phyloP scores from a whole-genome alignment of 768 basidiomycete genomes.

The Pilatotrama ljubarskyi region DNA sequence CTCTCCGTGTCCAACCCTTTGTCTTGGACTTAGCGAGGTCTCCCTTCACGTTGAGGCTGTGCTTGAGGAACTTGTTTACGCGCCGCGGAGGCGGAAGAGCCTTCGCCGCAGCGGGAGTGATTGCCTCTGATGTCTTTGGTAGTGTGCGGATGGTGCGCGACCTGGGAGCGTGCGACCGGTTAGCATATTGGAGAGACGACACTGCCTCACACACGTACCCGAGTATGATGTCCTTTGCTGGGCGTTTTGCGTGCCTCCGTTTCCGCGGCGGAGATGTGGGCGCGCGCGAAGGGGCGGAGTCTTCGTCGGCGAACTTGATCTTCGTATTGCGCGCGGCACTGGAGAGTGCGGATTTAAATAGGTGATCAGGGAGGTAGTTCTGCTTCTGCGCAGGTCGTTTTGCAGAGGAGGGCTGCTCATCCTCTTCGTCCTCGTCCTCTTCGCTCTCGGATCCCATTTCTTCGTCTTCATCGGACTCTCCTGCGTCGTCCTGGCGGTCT shows the following conservation, averaged over 20 bases:
- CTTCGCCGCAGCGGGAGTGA: slow-evolving; percentile 38
- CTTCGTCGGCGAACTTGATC: slow-evolving; percentile 14
- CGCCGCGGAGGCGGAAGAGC: slow-evolving; percentile 47
- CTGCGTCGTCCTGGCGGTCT: slow-evolving; percentile 19
- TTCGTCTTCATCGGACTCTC: slow-evolving; percentile 22
- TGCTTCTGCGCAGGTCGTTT: slow-evolving; percentile 26
- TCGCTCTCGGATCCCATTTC: slow-evolving; percentile 17
- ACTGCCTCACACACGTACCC: slow-evolving; percentile 44
- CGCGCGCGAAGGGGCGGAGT: slow-evolving; percentile 26
- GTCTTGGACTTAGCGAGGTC: slow-evolving; percentile 37
- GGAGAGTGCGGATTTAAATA: slow-evolving; percentile 60
- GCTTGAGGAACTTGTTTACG: slow-evolving; percentile 52
- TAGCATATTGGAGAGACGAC: not conserved
- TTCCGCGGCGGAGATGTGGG: slow-evolving; percentile 26
- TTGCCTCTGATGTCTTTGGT: slow-evolving; percentile 26
- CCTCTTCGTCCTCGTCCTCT: slow-evolving; percentile 20
- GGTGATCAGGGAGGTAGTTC: slow-evolving; percentile 64
- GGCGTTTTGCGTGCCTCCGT: slow-evolving; percentile 28
- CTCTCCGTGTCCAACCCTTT: slow-evolving; percentile 57
- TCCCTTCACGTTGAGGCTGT: slow-evolving; percentile 50
- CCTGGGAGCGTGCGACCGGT: slow-evolving; percentile 24
- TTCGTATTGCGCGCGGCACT: slow-evolving; percentile 22
- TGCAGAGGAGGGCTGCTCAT: slow-evolving; percentile 9
- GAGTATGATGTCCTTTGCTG: slow-evolving; percentile 51
- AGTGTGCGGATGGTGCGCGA: slow-evolving; percentile 55